phyloP scores from a whole-genome alignment of 257 asterid genomes.

The Przewalskia tangutica region DNA sequence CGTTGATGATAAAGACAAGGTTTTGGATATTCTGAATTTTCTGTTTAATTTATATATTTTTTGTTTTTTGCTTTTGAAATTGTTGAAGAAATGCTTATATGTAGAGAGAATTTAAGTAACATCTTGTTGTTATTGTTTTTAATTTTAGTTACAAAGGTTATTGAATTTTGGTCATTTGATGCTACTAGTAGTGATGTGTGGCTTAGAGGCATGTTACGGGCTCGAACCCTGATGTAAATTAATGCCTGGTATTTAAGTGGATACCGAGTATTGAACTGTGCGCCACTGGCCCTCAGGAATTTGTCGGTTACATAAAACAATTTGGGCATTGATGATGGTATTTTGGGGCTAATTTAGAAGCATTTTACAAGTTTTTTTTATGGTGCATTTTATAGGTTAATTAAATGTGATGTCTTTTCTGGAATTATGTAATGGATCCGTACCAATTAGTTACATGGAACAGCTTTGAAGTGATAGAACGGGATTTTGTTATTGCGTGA shows the following conservation, averaged over 20 bases:
- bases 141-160: background rate
- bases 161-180: background rate
- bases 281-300: background rate
- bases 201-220: background rate
- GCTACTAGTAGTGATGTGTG: background rate
- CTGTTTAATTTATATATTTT: background rate
- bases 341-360: background rate
- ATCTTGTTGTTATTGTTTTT: background rate
- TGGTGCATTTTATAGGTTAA: background rate
- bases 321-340: background rate
- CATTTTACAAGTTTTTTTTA: background rate
- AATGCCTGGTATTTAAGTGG: background rate
- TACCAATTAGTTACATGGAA: background rate
- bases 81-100: background rate
- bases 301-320: background rate
- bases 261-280: background rate
- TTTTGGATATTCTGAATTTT: background rate
- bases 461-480: background rate
- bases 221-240: background rate
- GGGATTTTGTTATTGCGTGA: background rate
- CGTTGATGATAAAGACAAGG: constrained; percentile 21
- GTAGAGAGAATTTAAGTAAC: background rate
- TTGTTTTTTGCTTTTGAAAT: background rate
- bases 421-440: background rate
- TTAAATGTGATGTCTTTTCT: background rate